Evolutionary conservation across 2,329 filamentous ascomycete species (phyloP), one percentile per base, ranked within the genome.

Genomic region (Metarhizium sp.): DNA sequence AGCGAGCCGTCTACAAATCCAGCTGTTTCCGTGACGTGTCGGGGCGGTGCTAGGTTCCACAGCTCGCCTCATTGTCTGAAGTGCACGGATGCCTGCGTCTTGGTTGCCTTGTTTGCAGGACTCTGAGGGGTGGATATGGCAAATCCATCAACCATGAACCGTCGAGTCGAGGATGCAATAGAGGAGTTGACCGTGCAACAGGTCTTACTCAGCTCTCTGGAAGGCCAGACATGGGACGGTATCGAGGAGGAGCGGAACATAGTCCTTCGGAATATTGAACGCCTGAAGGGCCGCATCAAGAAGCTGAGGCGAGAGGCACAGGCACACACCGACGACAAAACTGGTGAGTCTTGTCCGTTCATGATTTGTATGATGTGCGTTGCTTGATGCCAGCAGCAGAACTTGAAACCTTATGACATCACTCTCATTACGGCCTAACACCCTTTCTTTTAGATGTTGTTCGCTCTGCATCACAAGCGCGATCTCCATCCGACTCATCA

Each of bases 151-250:
- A 59, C 55, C 10, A 50, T 67, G 18, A 61, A 48, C 30, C 61
- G 30, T 48, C 30, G 20, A 30, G 6, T 30, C 6, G 25, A 66
- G 50, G 64, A 62, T 18, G 60, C 77, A 20, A 59, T 59, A 18
- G 72, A 76, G 50, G 75, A 78, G 55, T 63, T 79, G 57, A 66
- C 61, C 36, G 66, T 77, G 20, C 71, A 77, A 57, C 66, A 66
- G 50, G 72, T 73, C 51, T 68, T 79, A 20, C 65, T 79, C 3
- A 59, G 62, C 7, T 78, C 75, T 2, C 68, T 79, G n/a, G 43
- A 58, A 20, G 58, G 53, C 29, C 61, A 61, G 38, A 53, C 57
- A 6, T 64, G 63, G 53, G 62, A 65, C 6, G 67, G 61, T 16
- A 66, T 65, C 40, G 69, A 71, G 36, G 57, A 69, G n/a, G 52